Evolutionary conservation across 2,329 filamentous ascomycete genomes (phyloP).

Genomic region (Venturiaceae sp.): DNA sequence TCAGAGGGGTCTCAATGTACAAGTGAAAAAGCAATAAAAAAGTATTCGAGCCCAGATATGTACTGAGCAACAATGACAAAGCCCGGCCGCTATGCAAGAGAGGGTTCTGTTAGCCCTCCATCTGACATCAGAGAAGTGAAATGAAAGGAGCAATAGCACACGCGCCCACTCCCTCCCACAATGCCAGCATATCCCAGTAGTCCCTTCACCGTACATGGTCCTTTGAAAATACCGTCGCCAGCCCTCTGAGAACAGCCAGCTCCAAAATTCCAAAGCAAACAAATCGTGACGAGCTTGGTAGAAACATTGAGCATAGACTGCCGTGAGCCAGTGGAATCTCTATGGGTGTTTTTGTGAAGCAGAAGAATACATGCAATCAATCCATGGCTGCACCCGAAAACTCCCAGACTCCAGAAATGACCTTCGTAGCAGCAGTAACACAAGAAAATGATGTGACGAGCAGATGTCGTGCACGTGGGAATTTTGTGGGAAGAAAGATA

Average conservation of each 20-base stretch:
- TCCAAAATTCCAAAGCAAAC: background rate
- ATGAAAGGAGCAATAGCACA: background rate
- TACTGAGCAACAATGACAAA: background rate
- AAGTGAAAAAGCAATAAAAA: too few relatives aligned
- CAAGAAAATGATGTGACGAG: background rate
- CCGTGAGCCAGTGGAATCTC: background rate
- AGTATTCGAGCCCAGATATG: background rate
- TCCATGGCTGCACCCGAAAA: background rate
- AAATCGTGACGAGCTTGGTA: background rate
- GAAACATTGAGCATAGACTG: background rate
- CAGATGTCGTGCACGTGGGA: background rate
- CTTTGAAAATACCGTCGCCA: background rate
- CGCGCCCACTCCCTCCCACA: background rate
- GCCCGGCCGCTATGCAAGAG: background rate
- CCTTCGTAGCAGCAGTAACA: background rate
- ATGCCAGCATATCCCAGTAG: background rate
- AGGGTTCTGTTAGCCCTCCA: background rate
- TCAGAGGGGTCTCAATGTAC: background rate
- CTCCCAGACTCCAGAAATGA: conserved; percentile 1
- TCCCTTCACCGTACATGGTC: background rate
- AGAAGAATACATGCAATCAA: background rate
- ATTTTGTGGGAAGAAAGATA: background rate
- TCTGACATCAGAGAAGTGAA: background rate
- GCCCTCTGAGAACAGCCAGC: background rate
- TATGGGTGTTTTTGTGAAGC: background rate